Percentiles rank a stretch among this genome's conserved stretches.
These are phyloP conservation scores for Lepiota venenata DNA, from an alignment of 768 basidiomycete species.

Conservation along the genomic window DNA sequence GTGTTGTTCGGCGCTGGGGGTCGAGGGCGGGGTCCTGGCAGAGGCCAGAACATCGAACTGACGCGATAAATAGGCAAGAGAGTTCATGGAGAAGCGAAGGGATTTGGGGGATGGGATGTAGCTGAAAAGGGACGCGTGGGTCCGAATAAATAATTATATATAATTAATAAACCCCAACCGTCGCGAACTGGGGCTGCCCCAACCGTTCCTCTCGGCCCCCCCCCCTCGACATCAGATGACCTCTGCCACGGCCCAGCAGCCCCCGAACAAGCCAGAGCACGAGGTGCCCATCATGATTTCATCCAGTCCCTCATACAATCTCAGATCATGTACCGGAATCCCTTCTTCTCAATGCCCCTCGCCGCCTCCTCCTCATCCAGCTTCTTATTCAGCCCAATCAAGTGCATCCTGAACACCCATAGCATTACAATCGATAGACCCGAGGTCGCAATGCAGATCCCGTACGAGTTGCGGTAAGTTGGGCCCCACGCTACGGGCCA, in stretches of 20 bases:
- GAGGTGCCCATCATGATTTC: slow-evolving; percentile 3
- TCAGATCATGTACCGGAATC: slow-evolving; percentile 46
- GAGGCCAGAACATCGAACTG: slow-evolving; percentile 76
- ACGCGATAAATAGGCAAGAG: slow-evolving; percentile 75
- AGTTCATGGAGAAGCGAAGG: too few species aligned
- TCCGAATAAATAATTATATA: background rate
- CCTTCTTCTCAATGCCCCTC: slow-evolving; percentile 37
- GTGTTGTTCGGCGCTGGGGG: slow-evolving; percentile 41
- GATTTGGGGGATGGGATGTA: background rate
- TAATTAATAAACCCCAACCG: slow-evolving; percentile 1
- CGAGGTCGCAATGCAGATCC: slow-evolving; percentile 65
- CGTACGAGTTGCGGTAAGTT: slow-evolving; percentile 64
- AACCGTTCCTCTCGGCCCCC: slow-evolving; percentile 4
- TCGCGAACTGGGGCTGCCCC: background rate
- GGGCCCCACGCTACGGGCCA: slow-evolving; percentile 70
- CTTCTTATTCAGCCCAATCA: slow-evolving; percentile 35
- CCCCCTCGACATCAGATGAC: slow-evolving; percentile 1
- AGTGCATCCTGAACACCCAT: slow-evolving; percentile 41
- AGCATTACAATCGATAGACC: slow-evolving; percentile 51
- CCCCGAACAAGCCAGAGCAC: too few species aligned
- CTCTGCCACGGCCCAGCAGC: background rate
- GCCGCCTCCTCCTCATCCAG: slow-evolving; percentile 32
- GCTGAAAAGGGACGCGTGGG: slow-evolving; percentile 1
- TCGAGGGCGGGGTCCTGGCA: slow-evolving; percentile 55
- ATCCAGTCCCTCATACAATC: slow-evolving; percentile 10